A percentile compares a stretch with the other conserved stretches of the same genome.
These are phyloP conservation scores for Iberis pinnata DNA, from an alignment of 345 rosid species.

Conservation along the genomic window DNA sequence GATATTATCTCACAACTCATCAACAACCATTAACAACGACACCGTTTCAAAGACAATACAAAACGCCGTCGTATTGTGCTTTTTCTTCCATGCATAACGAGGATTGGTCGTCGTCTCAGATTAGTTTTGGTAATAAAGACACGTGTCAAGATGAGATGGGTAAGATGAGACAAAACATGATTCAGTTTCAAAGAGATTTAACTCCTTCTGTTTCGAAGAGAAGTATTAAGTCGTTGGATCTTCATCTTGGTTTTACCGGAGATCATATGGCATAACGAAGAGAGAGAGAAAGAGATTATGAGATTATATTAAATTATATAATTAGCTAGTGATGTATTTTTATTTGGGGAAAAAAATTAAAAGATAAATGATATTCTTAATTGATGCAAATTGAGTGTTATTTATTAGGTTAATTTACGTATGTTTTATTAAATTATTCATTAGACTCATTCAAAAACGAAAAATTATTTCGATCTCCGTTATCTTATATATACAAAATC, in stretches of 20 bases:
- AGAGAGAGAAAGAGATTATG: not conserved
- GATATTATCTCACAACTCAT: constrained; percentile 43
- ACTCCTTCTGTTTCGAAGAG: constrained; percentile 35
- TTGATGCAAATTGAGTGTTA: not conserved
- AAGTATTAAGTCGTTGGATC: constrained; percentile 56
- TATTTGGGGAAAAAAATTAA: no score
- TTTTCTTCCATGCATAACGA: constrained; percentile 28
- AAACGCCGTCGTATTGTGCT: constrained; percentile 31
- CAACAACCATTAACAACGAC: constrained; percentile 21
- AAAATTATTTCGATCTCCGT: no score
- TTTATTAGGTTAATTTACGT: no score
- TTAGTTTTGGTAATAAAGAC: constrained; percentile 47
- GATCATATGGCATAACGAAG: not conserved
- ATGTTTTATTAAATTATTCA: no score
- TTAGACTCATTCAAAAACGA: no score
- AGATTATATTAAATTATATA: constrained; percentile 4
- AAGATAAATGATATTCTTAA: no score
- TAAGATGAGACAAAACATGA: constrained; percentile 33
- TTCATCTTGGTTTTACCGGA: constrained; percentile 46
- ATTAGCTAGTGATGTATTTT: not conserved
- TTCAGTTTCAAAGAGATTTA: constrained; percentile 29
- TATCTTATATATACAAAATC: no score
- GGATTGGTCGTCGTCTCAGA: constrained; percentile 38
- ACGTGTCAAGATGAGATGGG: constrained; percentile 28
- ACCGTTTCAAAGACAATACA: constrained; percentile 37